Percentiles rank a stretch among this genome's conserved stretches.
These are phyloP conservation scores for Babesia divergens DNA, from an alignment of 169 alveolate genomes.

Conservation along the genomic window DNA sequence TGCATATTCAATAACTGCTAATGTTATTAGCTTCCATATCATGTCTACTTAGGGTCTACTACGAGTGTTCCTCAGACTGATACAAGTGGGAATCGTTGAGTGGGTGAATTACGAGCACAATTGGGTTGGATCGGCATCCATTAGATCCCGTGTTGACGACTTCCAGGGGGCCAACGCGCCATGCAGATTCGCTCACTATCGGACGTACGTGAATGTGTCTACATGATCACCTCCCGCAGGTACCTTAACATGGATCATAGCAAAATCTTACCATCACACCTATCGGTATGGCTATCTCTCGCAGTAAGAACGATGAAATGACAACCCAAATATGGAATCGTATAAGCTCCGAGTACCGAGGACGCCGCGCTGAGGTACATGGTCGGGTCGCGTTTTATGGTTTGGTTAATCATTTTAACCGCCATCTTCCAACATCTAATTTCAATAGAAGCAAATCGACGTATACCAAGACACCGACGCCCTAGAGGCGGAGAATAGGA, in stretches of 20 bases:
- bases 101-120: conserved; percentile 52
- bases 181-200: conserved; percentile 58
- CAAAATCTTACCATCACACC: conserved; percentile 41
- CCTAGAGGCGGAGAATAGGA: too few relatives aligned
- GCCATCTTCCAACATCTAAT: too few relatives aligned
- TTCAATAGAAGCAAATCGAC: too few relatives aligned
- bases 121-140: conserved; percentile 9
- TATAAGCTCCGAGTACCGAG: not conserved
- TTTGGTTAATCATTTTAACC: too few relatives aligned
- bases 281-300: conserved; percentile 49
- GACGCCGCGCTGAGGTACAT: too few relatives aligned
- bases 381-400: too few relatives aligned
- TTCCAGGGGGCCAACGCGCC: conserved; percentile 34
- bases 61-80: conserved; percentile 32
- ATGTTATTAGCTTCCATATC: not conserved
- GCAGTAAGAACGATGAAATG: conserved; percentile 38
- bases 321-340: not conserved
- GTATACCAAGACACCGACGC: too few relatives aligned
- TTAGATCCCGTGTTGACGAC: conserved; percentile 5
- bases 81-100: conserved; percentile 47
- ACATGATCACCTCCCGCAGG: not conserved
- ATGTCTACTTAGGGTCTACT: conserved; percentile 30
- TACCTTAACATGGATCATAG: conserved; percentile 39
- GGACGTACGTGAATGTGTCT: conserved; percentile 1
- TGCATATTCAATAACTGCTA: not conserved